Evolutionary conservation across 2,329 filamentous ascomycete genomes (phyloP), one percentile per base, ranked within the genome.

Genomic region (Endoconidiophora polonica): DNA sequence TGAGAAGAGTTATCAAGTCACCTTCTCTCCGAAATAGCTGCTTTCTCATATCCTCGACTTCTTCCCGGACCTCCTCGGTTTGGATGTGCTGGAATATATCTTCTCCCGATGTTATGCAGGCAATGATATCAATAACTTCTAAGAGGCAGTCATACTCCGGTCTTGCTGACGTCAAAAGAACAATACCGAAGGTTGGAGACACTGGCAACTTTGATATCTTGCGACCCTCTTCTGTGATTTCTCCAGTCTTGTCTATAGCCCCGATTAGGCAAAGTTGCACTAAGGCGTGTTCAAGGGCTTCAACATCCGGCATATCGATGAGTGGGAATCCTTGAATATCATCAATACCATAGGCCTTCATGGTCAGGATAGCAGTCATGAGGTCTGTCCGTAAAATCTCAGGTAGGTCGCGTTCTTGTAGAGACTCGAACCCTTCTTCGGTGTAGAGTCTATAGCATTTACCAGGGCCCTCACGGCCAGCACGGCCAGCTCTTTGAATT

Each of bases 301-400:
- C 82, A 2, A 78, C 66, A 6, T 84, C 79, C 0, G 91, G 91
- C 0, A 76, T 73, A 50, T 94, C 87, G 61, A 96, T 79, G 44
- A 95, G 77, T 0, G 90, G 86, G 55, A 98, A 98, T 0, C 72
- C 69, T 18, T 87, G 68, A 2, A 94, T 76, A 59, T 96, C 82
- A 23, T 84, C 73, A 10, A 96, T 80, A 0, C 88, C 87, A 49
- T 87, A 77, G 0, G 90, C 87, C 63, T 94, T 95, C 83, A 98
- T 93, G 0, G 85, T 94, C 7, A 98, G 68, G 1, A 95, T 72
- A 0, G 90, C 84, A 33, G 86, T 82, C 18, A 87, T 77, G 4
- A 96, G 74, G 62, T 98, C 90, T 59, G 86, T 93, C 18, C 91
- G 77, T 9, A 95, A 66, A 9, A 98, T 95, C 61, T 98, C 91